Evolutionary conservation across 768 basidiomycete genomes (phyloP), one percentile per base, ranked within the genome.

Genomic region (Phallus indusiatus): DNA sequence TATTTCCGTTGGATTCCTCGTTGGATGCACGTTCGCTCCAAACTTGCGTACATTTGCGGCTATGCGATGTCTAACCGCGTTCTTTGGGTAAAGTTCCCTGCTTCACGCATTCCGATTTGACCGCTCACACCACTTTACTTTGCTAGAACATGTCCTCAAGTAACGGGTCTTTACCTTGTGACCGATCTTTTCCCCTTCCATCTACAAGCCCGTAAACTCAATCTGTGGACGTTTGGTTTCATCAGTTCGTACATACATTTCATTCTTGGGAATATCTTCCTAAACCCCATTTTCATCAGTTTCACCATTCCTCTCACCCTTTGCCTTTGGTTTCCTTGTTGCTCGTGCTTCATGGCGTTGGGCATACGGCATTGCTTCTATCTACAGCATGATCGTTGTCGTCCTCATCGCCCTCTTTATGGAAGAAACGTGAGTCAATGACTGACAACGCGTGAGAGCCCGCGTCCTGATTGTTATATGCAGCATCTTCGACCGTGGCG

Each of bases 191-290:
- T 77, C 65, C 84, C 84, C 1, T 86, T 86, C 75, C 85, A 86
- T 65, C 68, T 82, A 1, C 84, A 85, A 70, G 83, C 83, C 17
- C 76, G 82, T 34, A 84, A 85, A 82, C 75, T 86, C 36, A 85
- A 84, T 63, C 69, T 83, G 53, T 86, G 84, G 85, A 86, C 84
- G 2, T 81, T 87, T 78, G 86, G 84, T 0, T 84, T 86, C 71
- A 78, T 87, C 65, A 67, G 57, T 59, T 11, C 7, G 57, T 33
- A 24, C 20, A n/a, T 9, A 18, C 35, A 3, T 20, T 52, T 37
- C 2, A n/a, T 10, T 42, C n/a, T n/a, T 42, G 42, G n/a, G 12
- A 42, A 42, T 42, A 42, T 42, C 4, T 12, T 12, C n/a, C n/a
- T 14, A 11, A 42, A 28, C 28, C 42, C n/a, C 16, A 36, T 16